Percentiles rank a stretch among this genome's conserved stretches.
Conservation (phyloP, 768 basidiomycete species). For the Trametes villosa region DNA sequence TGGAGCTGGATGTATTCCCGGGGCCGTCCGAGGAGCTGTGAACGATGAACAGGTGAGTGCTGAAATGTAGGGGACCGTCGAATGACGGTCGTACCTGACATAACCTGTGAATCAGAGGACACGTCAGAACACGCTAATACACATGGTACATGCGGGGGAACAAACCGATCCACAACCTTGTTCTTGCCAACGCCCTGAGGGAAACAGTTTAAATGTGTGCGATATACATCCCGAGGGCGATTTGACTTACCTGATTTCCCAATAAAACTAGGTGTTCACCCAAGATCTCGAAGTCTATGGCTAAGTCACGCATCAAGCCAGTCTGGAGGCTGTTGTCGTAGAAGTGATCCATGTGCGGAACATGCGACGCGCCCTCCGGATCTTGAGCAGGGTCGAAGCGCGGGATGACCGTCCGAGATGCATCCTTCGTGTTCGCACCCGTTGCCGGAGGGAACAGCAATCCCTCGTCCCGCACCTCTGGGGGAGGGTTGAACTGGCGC, state of each 20-base stretch:
- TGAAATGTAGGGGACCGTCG: not conserved
- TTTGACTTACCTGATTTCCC: constrained; percentile 59
- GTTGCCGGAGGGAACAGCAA: constrained; percentile 54
- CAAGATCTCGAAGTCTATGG: constrained; percentile 62
- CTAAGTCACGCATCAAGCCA: constrained; percentile 67
- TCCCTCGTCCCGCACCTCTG: constrained; percentile 41
- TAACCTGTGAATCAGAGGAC: constrained; percentile 37
- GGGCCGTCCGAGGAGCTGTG: constrained; percentile 61
- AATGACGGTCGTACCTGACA: constrained; percentile 51
- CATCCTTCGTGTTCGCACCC: constrained; percentile 37
- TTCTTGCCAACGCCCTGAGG: constrained; percentile 74
- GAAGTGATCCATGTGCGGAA: constrained; percentile 73
- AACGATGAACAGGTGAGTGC: not conserved
- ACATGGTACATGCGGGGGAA: not conserved
- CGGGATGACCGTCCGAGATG: constrained; percentile 46
- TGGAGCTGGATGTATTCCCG: constrained; percentile 74
- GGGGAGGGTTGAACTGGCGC: constrained; percentile 54
- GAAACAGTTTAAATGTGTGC: not conserved
- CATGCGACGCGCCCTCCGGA: constrained; percentile 57
- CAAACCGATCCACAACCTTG: constrained; percentile 65
- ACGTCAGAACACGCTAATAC: not conserved
- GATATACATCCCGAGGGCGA: not conserved
- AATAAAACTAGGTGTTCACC: constrained; percentile 67
- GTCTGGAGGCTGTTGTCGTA: constrained; percentile 73
- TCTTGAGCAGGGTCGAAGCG: constrained; percentile 55